phyloP scores from a whole-genome alignment of 1,284 basidiomycete species.

The Schizophyllum commune region DNA sequence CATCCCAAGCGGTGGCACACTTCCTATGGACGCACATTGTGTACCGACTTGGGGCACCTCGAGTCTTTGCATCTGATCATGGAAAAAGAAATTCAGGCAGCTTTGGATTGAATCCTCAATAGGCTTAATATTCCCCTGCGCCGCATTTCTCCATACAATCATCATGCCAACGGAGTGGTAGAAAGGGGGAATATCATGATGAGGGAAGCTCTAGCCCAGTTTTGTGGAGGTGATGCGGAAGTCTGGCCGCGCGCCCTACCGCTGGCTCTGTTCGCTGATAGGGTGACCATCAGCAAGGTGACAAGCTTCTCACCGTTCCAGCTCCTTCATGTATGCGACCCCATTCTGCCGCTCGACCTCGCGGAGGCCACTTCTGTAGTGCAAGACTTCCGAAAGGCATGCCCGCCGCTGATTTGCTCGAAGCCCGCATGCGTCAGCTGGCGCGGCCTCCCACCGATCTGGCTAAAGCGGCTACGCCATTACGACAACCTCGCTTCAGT shows the following conservation, averaged over 20 bases:
- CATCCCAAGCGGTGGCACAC: conserved; percentile 12
- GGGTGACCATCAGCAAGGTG: conserved; percentile 1
- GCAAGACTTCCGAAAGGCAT: neutral
- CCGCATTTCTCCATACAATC: conserved; percentile 20
- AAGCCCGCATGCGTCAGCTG: no score
- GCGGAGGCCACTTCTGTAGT: conserved; percentile 3
- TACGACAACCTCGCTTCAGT: no score
- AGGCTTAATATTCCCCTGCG: conserved; percentile 5
- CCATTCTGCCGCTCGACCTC: conserved; percentile 6
- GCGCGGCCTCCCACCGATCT: no score
- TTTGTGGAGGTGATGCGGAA: neutral
- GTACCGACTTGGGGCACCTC: conserved; percentile 25
- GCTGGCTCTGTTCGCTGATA: conserved; percentile 3
- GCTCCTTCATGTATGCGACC: conserved; percentile 4
- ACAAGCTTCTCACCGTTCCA: conserved; percentile 8
- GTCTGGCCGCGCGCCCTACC: conserved; percentile 2
- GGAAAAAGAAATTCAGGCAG: conserved; percentile 17
- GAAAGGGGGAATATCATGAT: conserved; percentile 20
- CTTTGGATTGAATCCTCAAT: conserved; percentile 12
- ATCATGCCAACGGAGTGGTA: no score
- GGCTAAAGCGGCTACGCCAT: no score
- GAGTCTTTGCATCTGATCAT: conserved; percentile 27
- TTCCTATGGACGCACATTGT: conserved; percentile 26
- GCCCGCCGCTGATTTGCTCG: no score
- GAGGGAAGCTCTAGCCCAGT: conserved; percentile 17